Base-by-base conservation (phyloP, 2,329 filamentous ascomycete species). In the Fusarium sp. region DNA sequence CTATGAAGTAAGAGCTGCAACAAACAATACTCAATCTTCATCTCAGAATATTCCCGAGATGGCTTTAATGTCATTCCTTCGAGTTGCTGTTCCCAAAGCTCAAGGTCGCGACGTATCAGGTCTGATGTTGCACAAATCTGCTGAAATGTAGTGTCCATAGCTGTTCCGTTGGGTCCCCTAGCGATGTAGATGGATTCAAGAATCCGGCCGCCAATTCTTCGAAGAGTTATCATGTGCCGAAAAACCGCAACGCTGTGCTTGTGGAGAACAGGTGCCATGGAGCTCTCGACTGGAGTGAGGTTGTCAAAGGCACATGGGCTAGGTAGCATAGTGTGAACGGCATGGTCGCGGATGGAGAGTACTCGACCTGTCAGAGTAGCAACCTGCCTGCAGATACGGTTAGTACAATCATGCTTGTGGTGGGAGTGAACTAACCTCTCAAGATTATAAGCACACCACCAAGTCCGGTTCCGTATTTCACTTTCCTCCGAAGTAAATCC, bases 101-200 rank as follows among this genome's bases (percentile, higher is more conserved):
- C 52, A 2, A 58, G 56, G 7, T 58, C 56, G 4, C 42, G 20
- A 2, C 56, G 26, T 1, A 56, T 58, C 0, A 48, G 40, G 0
- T 58, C 56, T 0, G 56, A 58, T 0, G 34, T 48, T 0, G 52
- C 34, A 6, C 56, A 58, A 2, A 58, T 58, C 2, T 58, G 56
- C 6, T 58, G 51, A 17, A 58, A 58, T 1, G 26, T 58, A 0
- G 56, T 58, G 4, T 58, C 21, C 56, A 58, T 58, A 4, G 55
- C 52, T 6, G 52, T 59, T 2, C 52, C 52, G 2, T 23, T 49
- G 0, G 56, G 42, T 2, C 56, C 56, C 11, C 56, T 20, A 2
- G 52, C 56, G 11, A 59, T 57, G 11, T 59, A 49, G 2, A 59
- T 59, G 1, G 56, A 59, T 8, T 59, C 56, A 2, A 59, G 53